phyloP scores from a whole-genome alignment of 768 basidiomycete species.

The Strobilomyces dryophilus region DNA sequence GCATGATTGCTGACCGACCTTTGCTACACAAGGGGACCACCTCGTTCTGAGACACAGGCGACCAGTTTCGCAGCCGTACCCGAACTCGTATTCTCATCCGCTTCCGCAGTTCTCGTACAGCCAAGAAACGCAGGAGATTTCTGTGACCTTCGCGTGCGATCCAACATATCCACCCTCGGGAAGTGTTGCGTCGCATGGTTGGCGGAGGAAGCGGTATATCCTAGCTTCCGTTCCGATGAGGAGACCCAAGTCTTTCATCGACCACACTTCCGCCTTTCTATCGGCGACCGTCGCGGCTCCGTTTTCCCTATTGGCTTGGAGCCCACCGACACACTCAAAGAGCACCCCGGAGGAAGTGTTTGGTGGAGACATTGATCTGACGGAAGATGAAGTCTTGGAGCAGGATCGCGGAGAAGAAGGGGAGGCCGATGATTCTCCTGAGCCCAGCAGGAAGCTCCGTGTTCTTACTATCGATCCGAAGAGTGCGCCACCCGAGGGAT shows the following conservation, averaged over 20 bases:
- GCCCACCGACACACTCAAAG: constrained; percentile 26
- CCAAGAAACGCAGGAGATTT: constrained; percentile 51
- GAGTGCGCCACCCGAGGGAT: constrained; percentile 27
- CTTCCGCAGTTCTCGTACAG: constrained; percentile 67
- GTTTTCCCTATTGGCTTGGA: constrained; percentile 49
- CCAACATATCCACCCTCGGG: constrained; percentile 52
- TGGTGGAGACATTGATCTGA: constrained; percentile 62
- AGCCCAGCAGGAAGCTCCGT: constrained; percentile 50
- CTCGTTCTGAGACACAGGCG: constrained; percentile 75
- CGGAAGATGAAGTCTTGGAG: constrained; percentile 75
- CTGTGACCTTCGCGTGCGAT: constrained; percentile 56
- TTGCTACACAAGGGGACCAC: constrained; percentile 44
- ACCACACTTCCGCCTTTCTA: constrained; percentile 66
- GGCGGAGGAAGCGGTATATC: constrained; percentile 59
- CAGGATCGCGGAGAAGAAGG: constrained; percentile 75
- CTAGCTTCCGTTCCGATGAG: constrained; percentile 63
- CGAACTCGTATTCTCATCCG: constrained; percentile 73
- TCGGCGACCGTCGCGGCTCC: constrained; percentile 57
- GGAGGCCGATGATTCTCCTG: constrained; percentile 71
- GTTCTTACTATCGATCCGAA: constrained; percentile 49
- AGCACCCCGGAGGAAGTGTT: constrained; percentile 68
- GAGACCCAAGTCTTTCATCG: constrained; percentile 64
- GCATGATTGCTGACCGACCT: constrained; percentile 4
- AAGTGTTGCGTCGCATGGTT: constrained; percentile 37
- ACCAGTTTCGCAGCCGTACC: constrained; percentile 72